Evolutionary conservation across 2,329 filamentous ascomycete genomes (phyloP).

Genomic region (Magnaporthiopsis rhizophila): DNA sequence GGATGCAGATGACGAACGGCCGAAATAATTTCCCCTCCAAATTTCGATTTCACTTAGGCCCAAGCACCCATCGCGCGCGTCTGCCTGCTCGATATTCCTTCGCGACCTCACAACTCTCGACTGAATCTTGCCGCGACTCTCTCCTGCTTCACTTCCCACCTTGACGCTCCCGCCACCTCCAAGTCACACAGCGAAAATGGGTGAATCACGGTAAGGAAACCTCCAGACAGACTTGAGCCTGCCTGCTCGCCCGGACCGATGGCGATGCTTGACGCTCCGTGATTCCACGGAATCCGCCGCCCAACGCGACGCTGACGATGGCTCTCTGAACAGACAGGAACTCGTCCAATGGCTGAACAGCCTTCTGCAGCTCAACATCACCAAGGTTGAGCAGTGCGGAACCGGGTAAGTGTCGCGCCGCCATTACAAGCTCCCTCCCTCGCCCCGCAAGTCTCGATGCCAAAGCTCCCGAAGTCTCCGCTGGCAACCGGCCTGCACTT

Average conservation of each 20-base stretch:
- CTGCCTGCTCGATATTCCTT: neutral
- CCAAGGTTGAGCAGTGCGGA: conserved; percentile 97
- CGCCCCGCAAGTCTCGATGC: conserved; percentile 15
- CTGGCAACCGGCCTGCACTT: neutral
- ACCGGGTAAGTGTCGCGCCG: conserved; percentile 63
- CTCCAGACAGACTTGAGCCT: neutral
- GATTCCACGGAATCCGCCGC: neutral
- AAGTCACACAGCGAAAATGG: neutral
- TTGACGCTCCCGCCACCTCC: neutral
- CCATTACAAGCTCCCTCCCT: conserved; percentile 24
- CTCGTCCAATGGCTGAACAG: conserved; percentile 94
- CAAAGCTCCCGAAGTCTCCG: conserved; percentile 16
- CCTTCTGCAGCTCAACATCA: conserved; percentile 95
- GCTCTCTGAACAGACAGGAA: conserved; percentile 67
- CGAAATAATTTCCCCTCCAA: neutral
- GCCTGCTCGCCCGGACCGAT: neutral
- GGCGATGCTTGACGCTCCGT: neutral
- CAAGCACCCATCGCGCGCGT: neutral
- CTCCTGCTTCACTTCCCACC: neutral
- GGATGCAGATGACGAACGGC: neutral
- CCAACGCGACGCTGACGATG: neutral
- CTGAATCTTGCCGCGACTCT: neutral
- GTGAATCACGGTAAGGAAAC: conserved; percentile 2
- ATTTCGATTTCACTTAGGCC: neutral
- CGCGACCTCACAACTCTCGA: neutral